Evolutionary conservation across 495 filamentous ascomycete species (phyloP), one percentile per base, ranked within the genome.

Genomic region (Trichoderma erinaceum): DNA sequence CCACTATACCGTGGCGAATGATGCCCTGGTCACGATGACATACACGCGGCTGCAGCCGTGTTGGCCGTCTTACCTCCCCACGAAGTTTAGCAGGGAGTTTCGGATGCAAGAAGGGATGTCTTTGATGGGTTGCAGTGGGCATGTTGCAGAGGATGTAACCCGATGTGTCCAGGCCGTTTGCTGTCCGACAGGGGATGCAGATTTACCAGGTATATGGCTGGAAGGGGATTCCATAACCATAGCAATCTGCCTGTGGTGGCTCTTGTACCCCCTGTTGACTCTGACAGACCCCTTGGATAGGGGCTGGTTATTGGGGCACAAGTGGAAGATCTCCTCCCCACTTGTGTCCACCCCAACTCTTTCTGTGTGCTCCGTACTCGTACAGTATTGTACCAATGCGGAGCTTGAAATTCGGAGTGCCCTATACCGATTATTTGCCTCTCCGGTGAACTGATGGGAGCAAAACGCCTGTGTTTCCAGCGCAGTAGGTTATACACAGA

Each of bases 61-160:
- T 21, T 61, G 56, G 56, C 56, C 56, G 56, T 61, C 56, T 61
- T 18, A 61, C 56, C 56, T 61, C 56, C 56, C 56, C 56, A 61
- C 48, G 56, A 61, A 27, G 56, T 16, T 32, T 11, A 29, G 56
- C 56, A 61, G 56, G 56, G 56, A 61, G 56, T 61, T 25, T 61
- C 56, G 56, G 56, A 61, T 61, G 56, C 56, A 61, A 32, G 56
- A 61, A 61, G 56, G 56, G 56, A 61, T 61, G 27, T 12, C 27
- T 61, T 32, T 32, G 27, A 25, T 29, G 23, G 23, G 48, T 4
- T 52, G n/a, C 18, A 23, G 48, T 52, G 48, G 56, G 56, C 50
- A 12, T 61, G 56, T 21, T 61, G 27, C 56, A 27, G 23, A 29
- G 56, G 56, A 25, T 61, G 56, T 32, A 27, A 25, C 56, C 56